Percentiles rank a stretch among this genome's conserved stretches.
Conservation (phyloP, 805 yeast genomes). For the Lachancea meyersii region DNA sequence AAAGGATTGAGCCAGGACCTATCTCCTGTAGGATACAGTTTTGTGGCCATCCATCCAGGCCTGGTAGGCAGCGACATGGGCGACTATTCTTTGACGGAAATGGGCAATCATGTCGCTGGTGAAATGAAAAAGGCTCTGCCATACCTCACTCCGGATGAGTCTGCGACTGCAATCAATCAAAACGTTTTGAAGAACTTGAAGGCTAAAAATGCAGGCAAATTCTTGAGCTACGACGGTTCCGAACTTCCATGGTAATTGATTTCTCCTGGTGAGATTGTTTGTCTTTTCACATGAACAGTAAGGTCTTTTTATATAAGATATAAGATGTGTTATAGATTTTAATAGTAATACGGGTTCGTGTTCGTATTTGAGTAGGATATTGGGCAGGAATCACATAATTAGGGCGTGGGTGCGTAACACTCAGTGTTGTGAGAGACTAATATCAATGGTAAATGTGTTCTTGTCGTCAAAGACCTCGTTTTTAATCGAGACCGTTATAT, state of each 20-base stretch:
- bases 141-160: slow-evolving; percentile 23
- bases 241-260: slow-evolving; percentile 5
- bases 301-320: no score
- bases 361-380: no score
- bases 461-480: no score
- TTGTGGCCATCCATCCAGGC: slow-evolving; percentile 38
- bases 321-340: no score
- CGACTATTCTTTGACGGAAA: neutral
- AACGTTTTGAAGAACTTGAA: slow-evolving; percentile 20
- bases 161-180: slow-evolving; percentile 16
- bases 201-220: slow-evolving; percentile 25
- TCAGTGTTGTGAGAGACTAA: no score
- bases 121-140: slow-evolving; percentile 3
- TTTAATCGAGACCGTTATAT: no score
- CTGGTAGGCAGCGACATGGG: slow-evolving; percentile 35
- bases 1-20: slow-evolving; percentile 27
- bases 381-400: no score
- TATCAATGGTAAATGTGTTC: no score
- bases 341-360: no score
- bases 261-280: no score
- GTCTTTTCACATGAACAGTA: no score
- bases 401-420: no score
- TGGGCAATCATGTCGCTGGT: neutral
- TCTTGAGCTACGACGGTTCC: slow-evolving; percentile 24
- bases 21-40: slow-evolving; percentile 22